Base-by-base conservation (phyloP, 192 early-diverging fungal genomes). In the Powellomyces hirtus region DNA sequence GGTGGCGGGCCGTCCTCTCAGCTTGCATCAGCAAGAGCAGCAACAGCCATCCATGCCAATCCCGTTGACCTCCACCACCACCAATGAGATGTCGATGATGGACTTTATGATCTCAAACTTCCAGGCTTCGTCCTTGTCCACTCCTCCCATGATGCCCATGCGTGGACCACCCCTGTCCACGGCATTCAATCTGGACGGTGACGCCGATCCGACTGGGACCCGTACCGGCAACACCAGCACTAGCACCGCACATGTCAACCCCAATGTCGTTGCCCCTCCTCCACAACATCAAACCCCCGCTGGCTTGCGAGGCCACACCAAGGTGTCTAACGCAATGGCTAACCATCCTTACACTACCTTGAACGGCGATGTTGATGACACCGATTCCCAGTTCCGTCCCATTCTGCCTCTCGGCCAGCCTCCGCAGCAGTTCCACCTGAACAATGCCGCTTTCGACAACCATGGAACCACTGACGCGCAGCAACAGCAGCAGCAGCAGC, bases 71-170 rank as follows among this genome's bases (percentile, higher is more conserved):
- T n/a, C 11, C 34, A 5, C 22, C n/a, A 13, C 30, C 22, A 35
- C 45, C 11, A 49, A 26, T 38, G 67, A 46, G 13, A 29, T 27
- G 18, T 29, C 29, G 24, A 49, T 62, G 36, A 62, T 70, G 31
- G 68, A 70, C 36, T 70, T 36, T 36, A 13, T 70, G 22, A 53
- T 70, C 20, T 31, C 56, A 16, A 70, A 70, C 13, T 55, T 70
- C 45, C 57, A 62, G 29, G 50, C 59, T 16, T 70, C 68, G 33
- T 38, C 56, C 16, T 37, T 70, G 31, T n/a, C 44, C 2, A 70
- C 68, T 20, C 68, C 68, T 16, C 49, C 68, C 42, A 31, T 62
- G 20, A n/a, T 27, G 22, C 51, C 64, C 4, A 37, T 10, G 14
- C n/a, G 20, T 45, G 62, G 40, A 16, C n/a, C n/a, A n/a, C n/a